phyloP scores from a whole-genome alignment of 2,329 filamentous ascomycete genomes.

The Cryphonectria naterciae region DNA sequence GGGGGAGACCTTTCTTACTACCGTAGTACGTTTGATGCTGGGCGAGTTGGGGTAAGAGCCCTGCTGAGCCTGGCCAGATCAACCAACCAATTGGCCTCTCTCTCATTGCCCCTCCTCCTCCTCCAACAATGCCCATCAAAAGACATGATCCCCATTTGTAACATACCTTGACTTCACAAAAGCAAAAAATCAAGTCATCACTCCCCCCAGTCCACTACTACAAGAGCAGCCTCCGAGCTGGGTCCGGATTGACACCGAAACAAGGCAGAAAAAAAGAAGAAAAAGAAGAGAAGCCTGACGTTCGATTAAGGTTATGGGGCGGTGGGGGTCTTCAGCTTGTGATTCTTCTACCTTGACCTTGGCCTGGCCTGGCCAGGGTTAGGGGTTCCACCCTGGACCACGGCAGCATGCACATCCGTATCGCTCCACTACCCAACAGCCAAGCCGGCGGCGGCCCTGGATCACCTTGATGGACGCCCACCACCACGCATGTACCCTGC shows the following conservation, averaged over 20 bases:
- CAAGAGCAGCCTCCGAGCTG: neutral
- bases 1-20: no score
- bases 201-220: neutral
- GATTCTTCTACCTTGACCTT: neutral
- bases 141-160: neutral
- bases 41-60: neutral
- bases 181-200: no score
- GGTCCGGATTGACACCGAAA: neutral
- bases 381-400: conserved; percentile 8
- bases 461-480: neutral
- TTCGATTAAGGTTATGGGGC: conserved; percentile 24
- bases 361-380: conserved; percentile 13
- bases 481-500: neutral
- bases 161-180: no score
- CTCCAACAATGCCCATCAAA: neutral
- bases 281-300: conserved; percentile 1
- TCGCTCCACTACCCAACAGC: neutral
- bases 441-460: neutral
- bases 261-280: neutral
- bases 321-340: neutral
- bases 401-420: neutral
- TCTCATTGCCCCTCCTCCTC: neutral
- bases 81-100: neutral
- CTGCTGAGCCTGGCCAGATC: neutral
- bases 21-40: no score